These are phyloP conservation scores for Hanseniaspora clermontiae DNA, from an alignment of 805 yeast species.

Conservation along the genomic window DNA sequence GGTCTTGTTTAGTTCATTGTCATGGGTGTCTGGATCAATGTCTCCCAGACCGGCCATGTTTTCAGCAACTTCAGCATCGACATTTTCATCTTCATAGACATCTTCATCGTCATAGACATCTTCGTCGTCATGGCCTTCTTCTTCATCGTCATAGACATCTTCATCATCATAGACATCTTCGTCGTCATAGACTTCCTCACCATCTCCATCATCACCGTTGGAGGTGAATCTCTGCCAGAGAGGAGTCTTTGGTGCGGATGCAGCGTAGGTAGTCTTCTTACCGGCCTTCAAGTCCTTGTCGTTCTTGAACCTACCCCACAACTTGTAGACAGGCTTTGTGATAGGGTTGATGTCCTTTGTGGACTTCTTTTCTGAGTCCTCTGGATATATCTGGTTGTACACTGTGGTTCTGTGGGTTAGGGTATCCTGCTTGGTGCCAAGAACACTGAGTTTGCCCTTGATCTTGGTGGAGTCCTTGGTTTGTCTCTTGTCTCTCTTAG, in stretches of 20 bases:
- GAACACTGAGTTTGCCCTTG: background rate
- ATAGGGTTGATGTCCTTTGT: slow-evolving; percentile 2
- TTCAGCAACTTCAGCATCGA: background rate
- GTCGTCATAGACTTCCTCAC: background rate
- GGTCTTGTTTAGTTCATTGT: background rate
- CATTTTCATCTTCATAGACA: background rate
- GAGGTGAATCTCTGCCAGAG: background rate
- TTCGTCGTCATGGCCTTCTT: background rate
- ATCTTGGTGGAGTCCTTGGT: background rate
- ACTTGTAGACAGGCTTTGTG: slow-evolving; percentile 5
- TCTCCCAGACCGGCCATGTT: background rate
- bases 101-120: background rate
- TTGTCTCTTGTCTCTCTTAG: slow-evolving; percentile 10
- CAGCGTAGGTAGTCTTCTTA: background rate
- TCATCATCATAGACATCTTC: background rate
- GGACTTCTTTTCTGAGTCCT: background rate
- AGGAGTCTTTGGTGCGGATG: slow-evolving; percentile 6
- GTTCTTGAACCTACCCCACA: slow-evolving; percentile 2
- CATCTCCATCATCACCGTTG: background rate
- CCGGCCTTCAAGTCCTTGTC: slow-evolving; percentile 5
- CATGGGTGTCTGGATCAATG: background rate
- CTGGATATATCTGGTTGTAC: slow-evolving; percentile 4
- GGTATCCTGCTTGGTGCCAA: slow-evolving; percentile 2
- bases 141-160: background rate
- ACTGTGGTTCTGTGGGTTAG: background rate